phyloP scores from a whole-genome alignment of 2,329 filamentous ascomycete genomes.

The Sclerotiophoma versabilis region DNA sequence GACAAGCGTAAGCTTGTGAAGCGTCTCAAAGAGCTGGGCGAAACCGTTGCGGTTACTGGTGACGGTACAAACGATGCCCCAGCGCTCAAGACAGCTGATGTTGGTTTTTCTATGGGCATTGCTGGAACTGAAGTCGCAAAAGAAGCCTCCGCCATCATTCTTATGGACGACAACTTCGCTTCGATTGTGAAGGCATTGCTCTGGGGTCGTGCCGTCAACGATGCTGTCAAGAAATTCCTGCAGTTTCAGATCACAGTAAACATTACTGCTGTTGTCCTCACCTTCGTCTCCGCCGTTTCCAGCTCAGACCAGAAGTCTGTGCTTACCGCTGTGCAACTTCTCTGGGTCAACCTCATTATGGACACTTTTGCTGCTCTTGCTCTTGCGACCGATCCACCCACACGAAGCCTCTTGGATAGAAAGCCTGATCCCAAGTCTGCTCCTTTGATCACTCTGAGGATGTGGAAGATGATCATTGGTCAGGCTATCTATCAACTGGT shows the following conservation, averaged over 20 bases:
- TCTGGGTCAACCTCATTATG: constrained; percentile 98
- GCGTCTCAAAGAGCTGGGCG: constrained; percentile 69
- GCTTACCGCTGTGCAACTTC: constrained; percentile 85
- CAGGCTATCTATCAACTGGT: constrained; percentile 88
- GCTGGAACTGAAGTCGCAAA: constrained; percentile 84
- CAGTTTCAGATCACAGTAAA: constrained; percentile 83
- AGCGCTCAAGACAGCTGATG: constrained; percentile 79
- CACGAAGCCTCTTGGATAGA: constrained; percentile 78
- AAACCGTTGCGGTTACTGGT: constrained; percentile 83
- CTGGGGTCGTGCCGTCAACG: constrained; percentile 67
- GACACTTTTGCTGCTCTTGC: constrained; percentile 91
- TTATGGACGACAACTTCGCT: constrained; percentile 88
- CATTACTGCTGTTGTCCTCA: constrained; percentile 85
- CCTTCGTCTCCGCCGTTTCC: constrained; percentile 85
- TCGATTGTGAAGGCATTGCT: constrained; percentile 86
- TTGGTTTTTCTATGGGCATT: constrained; percentile 87
- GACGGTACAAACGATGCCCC: constrained; percentile 86
- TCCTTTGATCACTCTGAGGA: constrained; percentile 81
- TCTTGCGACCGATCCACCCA: constrained; percentile 88
- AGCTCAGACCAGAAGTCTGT: constrained; percentile 74
- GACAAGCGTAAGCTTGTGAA: constrained; percentile 73
- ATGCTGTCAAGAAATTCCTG: constrained; percentile 53
- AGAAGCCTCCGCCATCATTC: constrained; percentile 82
- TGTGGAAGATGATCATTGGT: constrained; percentile 99
- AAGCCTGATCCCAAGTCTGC: constrained; percentile 79